Conservation (phyloP, 805 yeast species). For the Saitoella complicata region DNA sequence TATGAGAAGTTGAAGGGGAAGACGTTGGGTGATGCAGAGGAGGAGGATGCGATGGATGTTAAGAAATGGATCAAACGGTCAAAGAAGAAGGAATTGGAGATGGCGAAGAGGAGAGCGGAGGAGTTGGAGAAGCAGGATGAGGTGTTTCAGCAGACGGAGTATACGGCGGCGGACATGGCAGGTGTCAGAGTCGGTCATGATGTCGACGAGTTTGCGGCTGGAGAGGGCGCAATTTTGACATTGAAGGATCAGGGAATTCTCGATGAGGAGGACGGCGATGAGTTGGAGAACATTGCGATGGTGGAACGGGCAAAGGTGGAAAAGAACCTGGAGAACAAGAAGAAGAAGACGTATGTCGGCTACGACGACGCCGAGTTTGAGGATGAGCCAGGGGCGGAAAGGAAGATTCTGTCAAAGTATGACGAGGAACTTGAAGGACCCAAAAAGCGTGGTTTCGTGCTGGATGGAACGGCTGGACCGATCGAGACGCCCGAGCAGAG, state of each 20-base stretch:
- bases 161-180: conserved; percentile 20
- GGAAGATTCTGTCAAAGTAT: conserved; percentile 9
- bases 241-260: conserved; percentile 31
- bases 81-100: conserved; percentile 16
- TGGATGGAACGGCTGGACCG: conserved; percentile 9
- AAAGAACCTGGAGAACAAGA: conserved; percentile 12
- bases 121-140: conserved; percentile 8
- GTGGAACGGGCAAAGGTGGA: conserved; percentile 21
- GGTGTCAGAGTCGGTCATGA: conserved; percentile 32
- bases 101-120: conserved; percentile 10
- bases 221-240: conserved; percentile 37
- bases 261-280: conserved; percentile 20
- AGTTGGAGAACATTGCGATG: conserved; percentile 28
- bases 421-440: conserved; percentile 15
- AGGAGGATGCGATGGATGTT: conserved; percentile 19
- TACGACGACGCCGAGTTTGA: conserved; percentile 11
- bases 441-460: conserved; percentile 7
- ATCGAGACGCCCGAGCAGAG: not conserved
- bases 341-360: conserved; percentile 10
- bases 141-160: conserved; percentile 6
- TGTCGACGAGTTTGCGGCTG: conserved; percentile 23
- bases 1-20: conserved; percentile 15
- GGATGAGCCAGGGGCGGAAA: conserved; percentile 13
- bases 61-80: conserved; percentile 29
- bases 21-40: conserved; percentile 16